Base-by-base conservation (phyloP, 192 early-diverging fungal genomes). In the Mortierella antarctica region DNA sequence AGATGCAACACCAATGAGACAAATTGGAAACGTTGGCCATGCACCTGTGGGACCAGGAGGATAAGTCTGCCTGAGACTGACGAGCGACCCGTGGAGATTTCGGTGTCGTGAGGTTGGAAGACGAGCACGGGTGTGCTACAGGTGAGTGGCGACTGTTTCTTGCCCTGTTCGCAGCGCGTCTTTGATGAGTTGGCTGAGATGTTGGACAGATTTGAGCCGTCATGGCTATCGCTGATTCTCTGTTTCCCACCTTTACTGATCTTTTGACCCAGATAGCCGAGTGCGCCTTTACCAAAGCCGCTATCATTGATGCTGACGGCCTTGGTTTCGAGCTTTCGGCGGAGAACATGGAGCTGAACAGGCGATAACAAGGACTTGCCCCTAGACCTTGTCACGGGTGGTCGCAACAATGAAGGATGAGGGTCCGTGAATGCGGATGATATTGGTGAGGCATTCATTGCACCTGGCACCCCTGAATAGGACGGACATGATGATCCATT, bases 1-100 rank as follows among this genome's bases (percentile, higher is more conserved):
- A 78, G 57, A 44, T 78, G 74, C 62, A 78, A 15, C 18, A 57
- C 53, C 21, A 78, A 44, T 1, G 74, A 78, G n/a, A 78, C 68
- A 57, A 78, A 78, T 14, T 78, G 68, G 18, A 78, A 78, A 31
- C 70, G 64, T 14, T 49, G 56, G 20, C 67, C 74, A 13, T 54
- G 31, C 15, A 65, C 23, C 42, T 56, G 12, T 60, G 68, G 74
- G 53, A 78, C 65, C 11, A 65, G 68, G 10, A 78, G 53, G 18
- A 78, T 39, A 10, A 78, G 13, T 41, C 74, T 23, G 7, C 74
- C 74, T 11, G 74, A 78, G 23, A 70, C 68, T 9, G 62, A 62
- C 1, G 74, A 63, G 39, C 56, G 48, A 10, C 62, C 67, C 6
- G 67, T 78, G 2, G 63, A 61, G 49, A 78, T 70, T 13, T 70